Conservation (phyloP, 257 asterid species). For the Cruciata laevipes region DNA sequence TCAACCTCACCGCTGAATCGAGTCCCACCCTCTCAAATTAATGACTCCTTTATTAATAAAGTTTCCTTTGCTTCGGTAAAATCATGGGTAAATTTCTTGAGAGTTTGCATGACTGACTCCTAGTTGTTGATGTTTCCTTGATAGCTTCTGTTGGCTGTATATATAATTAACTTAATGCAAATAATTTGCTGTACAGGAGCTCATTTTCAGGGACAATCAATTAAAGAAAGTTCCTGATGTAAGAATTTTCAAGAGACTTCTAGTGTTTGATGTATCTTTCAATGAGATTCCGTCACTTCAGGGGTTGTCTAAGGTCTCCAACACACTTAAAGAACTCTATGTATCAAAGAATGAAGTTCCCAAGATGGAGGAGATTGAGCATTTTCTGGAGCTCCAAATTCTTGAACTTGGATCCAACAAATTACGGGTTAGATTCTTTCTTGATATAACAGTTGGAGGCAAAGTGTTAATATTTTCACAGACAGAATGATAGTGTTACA, state of each 20-base stretch:
- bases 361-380: conserved; percentile 89
- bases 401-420: conserved; percentile 98
- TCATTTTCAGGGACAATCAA: conserved; percentile 90
- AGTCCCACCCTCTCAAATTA: not conserved
- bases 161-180: conserved; percentile 4
- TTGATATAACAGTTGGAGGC: conserved; percentile 10
- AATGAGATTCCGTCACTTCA: conserved; percentile 66
- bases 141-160: not conserved
- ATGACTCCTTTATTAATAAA: not conserved
- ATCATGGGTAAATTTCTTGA: not conserved
- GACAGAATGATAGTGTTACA: conserved; percentile 9
- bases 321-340: conserved; percentile 78
- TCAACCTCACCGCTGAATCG: too few relatives aligned
- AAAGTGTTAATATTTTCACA: conserved; percentile 8
- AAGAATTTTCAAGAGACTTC: conserved; percentile 65
- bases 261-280: conserved; percentile 84
- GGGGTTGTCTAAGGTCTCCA: conserved; percentile 66
- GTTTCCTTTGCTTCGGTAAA: not conserved
- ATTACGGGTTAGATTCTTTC: conserved; percentile 58
- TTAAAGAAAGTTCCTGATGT: conserved; percentile 81
- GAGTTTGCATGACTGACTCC: not conserved
- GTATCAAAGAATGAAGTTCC: conserved; percentile 88
- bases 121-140: not conserved
- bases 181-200: conserved; percentile 47
- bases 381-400: conserved; percentile 65